Conservation (phyloP, 2,329 filamentous ascomycete species). For the Niveomyces coronatus region DNA sequence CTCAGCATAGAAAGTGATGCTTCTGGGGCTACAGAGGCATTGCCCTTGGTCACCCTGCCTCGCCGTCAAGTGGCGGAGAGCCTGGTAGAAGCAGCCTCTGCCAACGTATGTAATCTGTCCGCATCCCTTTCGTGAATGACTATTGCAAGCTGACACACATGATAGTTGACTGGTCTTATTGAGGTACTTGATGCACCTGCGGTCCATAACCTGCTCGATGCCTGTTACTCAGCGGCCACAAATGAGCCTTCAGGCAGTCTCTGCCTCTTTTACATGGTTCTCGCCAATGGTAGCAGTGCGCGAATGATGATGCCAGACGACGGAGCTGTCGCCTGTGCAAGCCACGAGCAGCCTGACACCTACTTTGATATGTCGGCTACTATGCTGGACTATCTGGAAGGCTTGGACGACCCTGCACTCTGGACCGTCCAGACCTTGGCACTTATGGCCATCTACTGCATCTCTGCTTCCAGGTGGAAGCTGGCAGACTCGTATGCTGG, state of each 20-base stretch:
- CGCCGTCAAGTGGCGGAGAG: constrained; percentile 37
- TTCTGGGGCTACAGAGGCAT: constrained; percentile 2
- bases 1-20: constrained; percentile 23
- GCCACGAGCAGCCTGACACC: constrained; percentile 45
- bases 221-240: constrained; percentile 45
- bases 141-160: background rate
- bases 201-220: constrained; percentile 39
- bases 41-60: too few relatives aligned
- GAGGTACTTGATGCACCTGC: constrained; percentile 45
- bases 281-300: constrained; percentile 41
- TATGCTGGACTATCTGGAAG: constrained; percentile 32
- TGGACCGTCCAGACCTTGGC: constrained; percentile 55
- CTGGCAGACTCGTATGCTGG: constrained; percentile 53
- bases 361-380: constrained; percentile 52
- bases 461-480: constrained; percentile 51
- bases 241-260: constrained; percentile 39
- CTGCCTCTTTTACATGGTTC: constrained; percentile 50
- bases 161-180: constrained; percentile 49
- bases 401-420: constrained; percentile 52
- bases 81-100: constrained; percentile 31
- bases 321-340: constrained; percentile 17
- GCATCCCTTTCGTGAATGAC: background rate
- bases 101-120: background rate
- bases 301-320: background rate
- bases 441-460: constrained; percentile 54